Percentiles rank a stretch among this genome's conserved stretches.
Evolutionary conservation across 2,329 filamentous ascomycete species (phyloP).

Genomic region (Alternaria infectoria): DNA sequence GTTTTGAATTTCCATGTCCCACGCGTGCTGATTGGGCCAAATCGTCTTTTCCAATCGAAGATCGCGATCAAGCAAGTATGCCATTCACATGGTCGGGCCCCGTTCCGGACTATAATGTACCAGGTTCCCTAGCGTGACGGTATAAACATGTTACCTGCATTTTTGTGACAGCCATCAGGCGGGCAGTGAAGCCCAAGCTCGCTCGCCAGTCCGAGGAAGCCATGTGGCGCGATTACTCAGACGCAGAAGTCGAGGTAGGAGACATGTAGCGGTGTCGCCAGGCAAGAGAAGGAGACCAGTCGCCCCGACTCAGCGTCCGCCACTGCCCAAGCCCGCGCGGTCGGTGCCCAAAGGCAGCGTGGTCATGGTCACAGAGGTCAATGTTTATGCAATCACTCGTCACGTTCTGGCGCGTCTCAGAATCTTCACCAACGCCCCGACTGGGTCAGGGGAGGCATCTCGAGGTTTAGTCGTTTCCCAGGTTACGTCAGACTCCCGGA

Average conservation of each 20-base stretch:
- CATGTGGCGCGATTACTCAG: slow-evolving; percentile 18
- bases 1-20: neutral
- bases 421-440: neutral
- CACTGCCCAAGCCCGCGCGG: slow-evolving; percentile 7
- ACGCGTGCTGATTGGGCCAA: neutral
- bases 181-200: slow-evolving; percentile 53
- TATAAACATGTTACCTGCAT: slow-evolving; percentile 52
- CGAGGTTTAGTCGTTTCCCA: slow-evolving; percentile 5
- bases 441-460: neutral
- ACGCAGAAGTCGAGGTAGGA: neutral
- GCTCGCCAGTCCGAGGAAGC: slow-evolving; percentile 49
- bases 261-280: slow-evolving; percentile 5
- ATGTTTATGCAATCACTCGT: neutral
- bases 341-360: slow-evolving; percentile 3
- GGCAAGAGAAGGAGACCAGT: slow-evolving; percentile 3
- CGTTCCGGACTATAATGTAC: neutral
- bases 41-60: neutral
- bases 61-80: slow-evolving; percentile 1
- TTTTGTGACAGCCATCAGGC: slow-evolving; percentile 53
- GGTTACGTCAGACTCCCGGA: slow-evolving; percentile 28
- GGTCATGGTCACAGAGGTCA: neutral
- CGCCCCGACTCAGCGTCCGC: slow-evolving; percentile 10
- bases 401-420: slow-evolving; percentile 2
- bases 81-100: slow-evolving; percentile 1
- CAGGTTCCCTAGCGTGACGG: slow-evolving; percentile 6